Conservation (phyloP, 2,329 filamentous ascomycete species). For the Aspergillus carbonarius region DNA sequence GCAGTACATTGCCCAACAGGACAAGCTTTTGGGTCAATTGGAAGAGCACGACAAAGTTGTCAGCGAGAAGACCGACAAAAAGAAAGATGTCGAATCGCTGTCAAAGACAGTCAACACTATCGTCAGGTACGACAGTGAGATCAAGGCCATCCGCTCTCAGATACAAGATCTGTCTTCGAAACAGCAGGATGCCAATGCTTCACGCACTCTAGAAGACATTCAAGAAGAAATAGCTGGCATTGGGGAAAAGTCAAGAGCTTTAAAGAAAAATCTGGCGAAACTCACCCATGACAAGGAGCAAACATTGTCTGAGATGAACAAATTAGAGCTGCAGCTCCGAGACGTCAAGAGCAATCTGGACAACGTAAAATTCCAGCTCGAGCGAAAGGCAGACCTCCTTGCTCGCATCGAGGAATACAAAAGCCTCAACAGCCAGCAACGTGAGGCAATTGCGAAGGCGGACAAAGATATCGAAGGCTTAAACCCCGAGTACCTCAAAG, state of each 20-base stretch:
- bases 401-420: conserved; percentile 72
- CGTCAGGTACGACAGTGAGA: conserved; percentile 68
- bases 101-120: conserved; percentile 76
- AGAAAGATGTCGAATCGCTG: conserved; percentile 72
- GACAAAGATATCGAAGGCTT: conserved; percentile 74
- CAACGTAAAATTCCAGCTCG: conserved; percentile 69
- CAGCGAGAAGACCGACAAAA: conserved; percentile 60
- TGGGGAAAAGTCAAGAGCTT: conserved; percentile 64
- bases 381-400: conserved; percentile 72
- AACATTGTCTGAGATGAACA: conserved; percentile 64
- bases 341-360: conserved; percentile 72
- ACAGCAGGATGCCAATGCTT: conserved; percentile 65
- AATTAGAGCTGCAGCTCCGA: conserved; percentile 73
- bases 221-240: conserved; percentile 70
- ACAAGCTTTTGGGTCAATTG: conserved; percentile 58
- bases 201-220: conserved; percentile 77
- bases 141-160: conserved; percentile 68
- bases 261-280: conserved; percentile 65
- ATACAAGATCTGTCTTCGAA: conserved; percentile 73
- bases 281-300: conserved; percentile 70
- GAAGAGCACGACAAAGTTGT: conserved; percentile 69
- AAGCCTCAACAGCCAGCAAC: conserved; percentile 65
- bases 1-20: conserved; percentile 61
- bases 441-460: conserved; percentile 65
- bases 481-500: conserved; percentile 71